Percentiles rank a stretch among this genome's conserved stretches.
Evolutionary conservation across 768 basidiomycete species (phyloP).

Genomic region (Filobasidium floriforme): DNA sequence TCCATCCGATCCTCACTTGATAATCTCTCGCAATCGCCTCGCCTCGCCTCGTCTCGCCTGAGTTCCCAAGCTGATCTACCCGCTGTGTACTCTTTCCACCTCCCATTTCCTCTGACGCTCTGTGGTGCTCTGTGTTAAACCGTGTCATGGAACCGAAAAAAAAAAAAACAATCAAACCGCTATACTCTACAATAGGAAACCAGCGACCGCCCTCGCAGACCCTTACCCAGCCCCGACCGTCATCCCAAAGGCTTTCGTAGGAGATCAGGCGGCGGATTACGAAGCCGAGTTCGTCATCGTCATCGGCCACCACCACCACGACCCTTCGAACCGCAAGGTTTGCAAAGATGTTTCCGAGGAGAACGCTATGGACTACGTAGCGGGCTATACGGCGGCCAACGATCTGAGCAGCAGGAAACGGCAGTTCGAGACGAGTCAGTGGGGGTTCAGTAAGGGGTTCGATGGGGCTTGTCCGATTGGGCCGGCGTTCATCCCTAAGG

Average conservation of each 20-base stretch:
- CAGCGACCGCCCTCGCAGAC: slow-evolving; percentile 36
- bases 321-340: too few relatives aligned
- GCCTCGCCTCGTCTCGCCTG: too few relatives aligned
- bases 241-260: slow-evolving; percentile 28
- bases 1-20: too few relatives aligned
- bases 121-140: too few relatives aligned
- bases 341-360: slow-evolving; percentile 71
- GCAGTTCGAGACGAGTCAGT: slow-evolving; percentile 73
- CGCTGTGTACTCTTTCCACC: too few relatives aligned
- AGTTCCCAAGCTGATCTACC: too few relatives aligned
- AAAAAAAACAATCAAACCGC: too few relatives aligned
- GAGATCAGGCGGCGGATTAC: slow-evolving; percentile 40
- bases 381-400: slow-evolving; percentile 45
- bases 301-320: too few relatives aligned
- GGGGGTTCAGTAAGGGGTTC: slow-evolving; percentile 81
- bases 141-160: too few relatives aligned
- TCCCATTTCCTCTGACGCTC: too few relatives aligned
- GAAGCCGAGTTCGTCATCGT: slow-evolving; percentile 53
- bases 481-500: slow-evolving; percentile 66
- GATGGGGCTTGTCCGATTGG: slow-evolving; percentile 67
- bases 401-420: slow-evolving; percentile 71
- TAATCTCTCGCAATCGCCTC: too few relatives aligned
- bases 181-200: slow-evolving; percentile 31
- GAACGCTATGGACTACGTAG: slow-evolving; percentile 75
- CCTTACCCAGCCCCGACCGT: slow-evolving; percentile 37